phyloP scores from a whole-genome alignment of 176 grass and related monocot species.

The Oryza brachyantha region DNA sequence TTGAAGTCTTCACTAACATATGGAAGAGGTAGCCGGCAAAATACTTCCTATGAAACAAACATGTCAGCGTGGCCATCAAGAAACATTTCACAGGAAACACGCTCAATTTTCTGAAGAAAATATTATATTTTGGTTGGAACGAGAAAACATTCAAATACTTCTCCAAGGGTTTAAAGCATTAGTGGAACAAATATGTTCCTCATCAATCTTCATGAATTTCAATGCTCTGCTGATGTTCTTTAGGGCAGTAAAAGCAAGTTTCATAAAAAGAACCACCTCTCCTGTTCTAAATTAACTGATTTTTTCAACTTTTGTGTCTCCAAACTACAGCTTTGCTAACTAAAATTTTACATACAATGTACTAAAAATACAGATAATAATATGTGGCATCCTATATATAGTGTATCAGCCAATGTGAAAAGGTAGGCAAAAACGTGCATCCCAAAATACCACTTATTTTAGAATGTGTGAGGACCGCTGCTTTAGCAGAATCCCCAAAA shows the following conservation, averaged over 20 bases:
- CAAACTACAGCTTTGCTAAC: neutral
- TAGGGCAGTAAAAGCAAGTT: neutral
- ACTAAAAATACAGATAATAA: neutral
- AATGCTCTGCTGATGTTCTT: neutral
- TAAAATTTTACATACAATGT: neutral
- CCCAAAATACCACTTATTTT: neutral
- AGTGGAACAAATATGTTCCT: conserved; percentile 20
- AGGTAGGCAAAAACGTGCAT: neutral
- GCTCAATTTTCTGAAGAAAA: conserved; percentile 2
- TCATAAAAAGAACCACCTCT: neutral
- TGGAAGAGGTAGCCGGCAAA: conserved; percentile 83
- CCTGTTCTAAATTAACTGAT: neutral
- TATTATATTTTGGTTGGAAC: neutral
- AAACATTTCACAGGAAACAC: conserved; percentile 16
- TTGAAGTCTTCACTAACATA: conserved; percentile 89
- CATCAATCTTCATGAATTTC: neutral
- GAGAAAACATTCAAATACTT: neutral
- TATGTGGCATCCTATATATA: neutral
- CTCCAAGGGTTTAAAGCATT: conserved; percentile 11
- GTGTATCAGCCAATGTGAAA: neutral
- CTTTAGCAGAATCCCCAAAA: neutral
- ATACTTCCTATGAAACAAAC: conserved; percentile 69
- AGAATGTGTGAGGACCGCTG: too few relatives aligned
- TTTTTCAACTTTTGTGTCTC: neutral
- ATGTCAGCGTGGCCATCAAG: conserved; percentile 27